Evolutionary conservation across 768 basidiomycete species (phyloP).

Genomic region (Naganishia friedmannii): DNA sequence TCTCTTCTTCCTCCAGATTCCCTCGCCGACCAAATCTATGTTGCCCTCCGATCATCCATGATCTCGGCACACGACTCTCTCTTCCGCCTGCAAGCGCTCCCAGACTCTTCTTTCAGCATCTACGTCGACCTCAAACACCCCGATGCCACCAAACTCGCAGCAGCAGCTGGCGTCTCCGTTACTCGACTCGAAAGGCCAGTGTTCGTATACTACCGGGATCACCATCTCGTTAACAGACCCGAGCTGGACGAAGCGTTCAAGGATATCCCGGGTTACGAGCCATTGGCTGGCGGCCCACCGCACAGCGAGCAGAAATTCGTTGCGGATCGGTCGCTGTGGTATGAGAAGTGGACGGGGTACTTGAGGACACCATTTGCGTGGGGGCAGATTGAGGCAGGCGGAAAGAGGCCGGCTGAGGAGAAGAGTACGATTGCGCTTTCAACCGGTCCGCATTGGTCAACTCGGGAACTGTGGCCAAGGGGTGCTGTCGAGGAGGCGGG

Average conservation of each 20-base stretch:
- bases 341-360: conserved; percentile 3
- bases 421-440: background rate
- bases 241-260: conserved; percentile 1
- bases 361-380: background rate
- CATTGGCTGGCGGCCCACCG: background rate
- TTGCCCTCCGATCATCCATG: background rate
- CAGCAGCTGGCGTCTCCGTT: background rate
- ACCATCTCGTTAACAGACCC: background rate
- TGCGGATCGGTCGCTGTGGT: conserved; percentile 5
- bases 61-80: background rate
- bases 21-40: conserved; percentile 2
- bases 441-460: conserved; percentile 8
- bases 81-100: background rate
- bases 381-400: background rate
- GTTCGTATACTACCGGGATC: conserved; percentile 1
- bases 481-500: background rate
- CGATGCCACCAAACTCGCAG: background rate
- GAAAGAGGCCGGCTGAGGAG: background rate
- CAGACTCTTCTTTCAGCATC: background rate
- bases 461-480: background rate
- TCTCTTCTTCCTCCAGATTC: background rate
- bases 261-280: background rate
- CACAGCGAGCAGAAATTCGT: background rate
- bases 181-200: background rate
- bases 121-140: background rate